phyloP scores from a whole-genome alignment of 225 moss, liverwort and hornwort genomes.

The Sphagnum tenellum region DNA sequence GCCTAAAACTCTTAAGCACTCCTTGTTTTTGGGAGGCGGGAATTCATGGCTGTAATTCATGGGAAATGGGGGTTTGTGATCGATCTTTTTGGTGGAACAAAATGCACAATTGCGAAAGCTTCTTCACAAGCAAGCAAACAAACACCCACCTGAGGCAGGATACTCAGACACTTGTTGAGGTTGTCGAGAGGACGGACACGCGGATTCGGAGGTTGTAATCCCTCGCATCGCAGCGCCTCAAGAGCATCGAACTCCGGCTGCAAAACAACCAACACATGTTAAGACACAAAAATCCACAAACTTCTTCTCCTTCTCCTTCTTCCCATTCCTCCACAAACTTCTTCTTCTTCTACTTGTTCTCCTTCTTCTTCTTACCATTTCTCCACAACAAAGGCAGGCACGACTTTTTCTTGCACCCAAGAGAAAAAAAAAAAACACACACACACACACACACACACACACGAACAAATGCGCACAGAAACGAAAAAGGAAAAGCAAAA shows the following conservation, averaged over 20 bases:
- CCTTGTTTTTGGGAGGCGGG: too few species aligned
- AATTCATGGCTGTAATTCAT: too few species aligned
- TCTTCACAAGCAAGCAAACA: neutral
- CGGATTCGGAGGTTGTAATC: slow-evolving; percentile 55
- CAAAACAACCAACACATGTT: slow-evolving; percentile 10
- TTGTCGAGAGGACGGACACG: slow-evolving; percentile 58
- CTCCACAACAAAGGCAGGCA: neutral
- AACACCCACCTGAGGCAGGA: slow-evolving; percentile 37
- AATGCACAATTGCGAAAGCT: too few species aligned
- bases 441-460: too few species aligned
- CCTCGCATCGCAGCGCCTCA: slow-evolving; percentile 46
- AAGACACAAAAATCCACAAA: neutral
- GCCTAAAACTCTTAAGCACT: too few species aligned
- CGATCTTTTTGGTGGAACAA: too few species aligned
- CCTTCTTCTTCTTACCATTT: neutral
- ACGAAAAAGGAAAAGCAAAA: neutral
- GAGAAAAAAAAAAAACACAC: too few species aligned
- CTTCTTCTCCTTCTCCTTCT: too few species aligned
- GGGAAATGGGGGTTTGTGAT: too few species aligned
- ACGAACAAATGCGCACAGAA: neutral
- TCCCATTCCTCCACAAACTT: too few species aligned
- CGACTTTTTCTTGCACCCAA: neutral
- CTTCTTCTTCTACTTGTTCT: too few species aligned
- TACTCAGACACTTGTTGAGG: slow-evolving; percentile 56
- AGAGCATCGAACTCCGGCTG: slow-evolving; percentile 58